A percentile compares a stretch with the other conserved stretches of the same genome.
These are phyloP conservation scores for Lactuca saligna DNA, from an alignment of 129 eudicot species.

Conservation along the genomic window DNA sequence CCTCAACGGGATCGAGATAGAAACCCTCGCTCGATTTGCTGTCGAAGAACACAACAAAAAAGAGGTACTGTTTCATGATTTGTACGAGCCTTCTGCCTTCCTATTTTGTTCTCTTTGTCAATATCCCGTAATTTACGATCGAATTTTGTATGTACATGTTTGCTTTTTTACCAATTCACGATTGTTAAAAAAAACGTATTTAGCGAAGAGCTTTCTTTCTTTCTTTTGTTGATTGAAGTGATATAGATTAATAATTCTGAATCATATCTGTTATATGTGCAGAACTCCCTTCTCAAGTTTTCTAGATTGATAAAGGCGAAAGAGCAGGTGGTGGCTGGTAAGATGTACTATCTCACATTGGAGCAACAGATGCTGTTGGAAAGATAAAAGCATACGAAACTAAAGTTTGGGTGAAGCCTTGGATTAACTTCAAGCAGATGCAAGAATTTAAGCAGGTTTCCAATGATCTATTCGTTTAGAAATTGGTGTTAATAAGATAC, in stretches of 20 bases:
- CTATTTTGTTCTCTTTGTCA: not conserved
- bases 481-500: not conserved
- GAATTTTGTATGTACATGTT: not conserved
- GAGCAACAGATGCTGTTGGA: conserved; percentile 45
- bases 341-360: conserved; percentile 43
- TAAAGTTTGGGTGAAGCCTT: conserved; percentile 59
- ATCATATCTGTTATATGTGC: conserved; percentile 2
- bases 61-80: conserved; percentile 33
- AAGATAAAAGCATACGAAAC: conserved; percentile 44
- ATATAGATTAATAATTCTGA: not conserved
- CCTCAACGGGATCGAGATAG: conserved; percentile 38
- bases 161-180: not conserved
- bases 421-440: conserved; percentile 54
- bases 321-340: conserved; percentile 62
- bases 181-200: too few relatives aligned
- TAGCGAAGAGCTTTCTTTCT: not conserved
- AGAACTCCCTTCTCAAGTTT: conserved; percentile 46
- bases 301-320: conserved; percentile 39
- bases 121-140: not conserved
- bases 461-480: conserved; percentile 16
- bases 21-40: conserved; percentile 72
- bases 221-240: not conserved
- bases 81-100: not conserved
- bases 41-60: conserved; percentile 70
- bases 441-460: conserved; percentile 42